These are phyloP conservation scores for Microbotryomycetes sp. DNA, from an alignment of 1,284 basidiomycete genomes.

Conservation along the genomic window DNA sequence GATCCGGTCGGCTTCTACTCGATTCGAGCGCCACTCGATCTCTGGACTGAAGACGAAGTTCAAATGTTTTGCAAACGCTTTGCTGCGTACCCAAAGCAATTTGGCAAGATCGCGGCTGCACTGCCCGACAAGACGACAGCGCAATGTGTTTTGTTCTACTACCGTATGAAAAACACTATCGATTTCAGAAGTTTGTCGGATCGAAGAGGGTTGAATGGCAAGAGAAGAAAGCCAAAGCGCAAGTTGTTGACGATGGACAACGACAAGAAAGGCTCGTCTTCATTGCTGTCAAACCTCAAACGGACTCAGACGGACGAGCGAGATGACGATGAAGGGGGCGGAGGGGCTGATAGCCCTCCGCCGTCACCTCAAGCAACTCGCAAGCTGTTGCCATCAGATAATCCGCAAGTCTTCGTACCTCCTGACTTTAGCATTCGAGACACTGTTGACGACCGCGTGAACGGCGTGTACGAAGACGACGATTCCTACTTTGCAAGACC, in stretches of 20 bases:
- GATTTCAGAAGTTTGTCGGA: conserved; percentile 69
- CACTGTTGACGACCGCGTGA: conserved; percentile 4
- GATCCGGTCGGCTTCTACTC: conserved; percentile 75
- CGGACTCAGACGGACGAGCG: conserved; percentile 23
- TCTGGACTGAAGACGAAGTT: conserved; percentile 82
- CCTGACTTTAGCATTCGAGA: conserved; percentile 8
- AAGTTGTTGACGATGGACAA: conserved; percentile 40
- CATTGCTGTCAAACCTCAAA: conserved; percentile 39
- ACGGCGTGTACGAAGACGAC: background rate
- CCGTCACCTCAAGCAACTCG: conserved; percentile 14
- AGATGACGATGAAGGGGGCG: conserved; percentile 37
- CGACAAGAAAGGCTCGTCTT: conserved; percentile 42
- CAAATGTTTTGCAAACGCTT: conserved; percentile 73
- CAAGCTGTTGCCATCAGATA: conserved; percentile 8
- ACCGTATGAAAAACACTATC: conserved; percentile 86
- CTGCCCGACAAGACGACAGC: conserved; percentile 77
- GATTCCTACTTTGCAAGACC: background rate
- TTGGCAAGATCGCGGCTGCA: conserved; percentile 72
- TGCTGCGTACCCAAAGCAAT: conserved; percentile 84
- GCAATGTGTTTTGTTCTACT: conserved; percentile 91
- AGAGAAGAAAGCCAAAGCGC: conserved; percentile 39
- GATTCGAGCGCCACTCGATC: conserved; percentile 50
- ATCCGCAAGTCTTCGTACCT: conserved; percentile 9
- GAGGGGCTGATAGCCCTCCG: conserved; percentile 37
- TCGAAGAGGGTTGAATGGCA: conserved; percentile 33